Conservation (phyloP, 2,329 filamentous ascomycete species). For the Proliferodiscus dingleyae region DNA sequence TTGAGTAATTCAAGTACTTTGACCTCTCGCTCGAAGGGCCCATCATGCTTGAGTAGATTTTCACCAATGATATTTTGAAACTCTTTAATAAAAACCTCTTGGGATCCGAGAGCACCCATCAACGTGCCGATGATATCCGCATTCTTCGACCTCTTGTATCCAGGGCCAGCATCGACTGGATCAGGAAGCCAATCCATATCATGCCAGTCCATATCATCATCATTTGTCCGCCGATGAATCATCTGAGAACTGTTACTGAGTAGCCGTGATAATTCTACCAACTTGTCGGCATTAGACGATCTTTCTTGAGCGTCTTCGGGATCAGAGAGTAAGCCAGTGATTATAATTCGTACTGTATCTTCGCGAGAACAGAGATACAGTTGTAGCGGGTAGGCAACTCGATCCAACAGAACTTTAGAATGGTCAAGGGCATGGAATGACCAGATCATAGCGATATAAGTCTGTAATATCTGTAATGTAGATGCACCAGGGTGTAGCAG, state of each 20-base stretch:
- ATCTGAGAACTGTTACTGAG: conserved; percentile 44
- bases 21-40: conserved; percentile 71
- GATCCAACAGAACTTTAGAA: conserved; percentile 70
- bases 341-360: conserved; percentile 73
- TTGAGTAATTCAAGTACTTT: conserved; percentile 84
- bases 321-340: conserved; percentile 66
- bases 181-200: conserved; percentile 93
- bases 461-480: conserved; percentile 68
- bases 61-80: conserved; percentile 87
- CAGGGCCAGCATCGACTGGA: conserved; percentile 85
- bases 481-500: conserved; percentile 72
- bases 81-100: conserved; percentile 90
- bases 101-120: conserved; percentile 80
- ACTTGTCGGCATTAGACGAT: conserved; percentile 42
- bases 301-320: conserved; percentile 40
- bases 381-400: conserved; percentile 68
- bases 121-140: conserved; percentile 90
- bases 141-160: conserved; percentile 83
- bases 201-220: conserved; percentile 78
- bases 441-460: conserved; percentile 75
- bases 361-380: conserved; percentile 72
- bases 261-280: conserved; percentile 63
- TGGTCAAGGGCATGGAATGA: conserved; percentile 72
- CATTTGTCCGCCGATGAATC: conserved; percentile 48
- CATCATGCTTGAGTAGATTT: conserved; percentile 63